Conservation (phyloP, 2,329 filamentous ascomycete species). For the Fusarium lyarnte region DNA sequence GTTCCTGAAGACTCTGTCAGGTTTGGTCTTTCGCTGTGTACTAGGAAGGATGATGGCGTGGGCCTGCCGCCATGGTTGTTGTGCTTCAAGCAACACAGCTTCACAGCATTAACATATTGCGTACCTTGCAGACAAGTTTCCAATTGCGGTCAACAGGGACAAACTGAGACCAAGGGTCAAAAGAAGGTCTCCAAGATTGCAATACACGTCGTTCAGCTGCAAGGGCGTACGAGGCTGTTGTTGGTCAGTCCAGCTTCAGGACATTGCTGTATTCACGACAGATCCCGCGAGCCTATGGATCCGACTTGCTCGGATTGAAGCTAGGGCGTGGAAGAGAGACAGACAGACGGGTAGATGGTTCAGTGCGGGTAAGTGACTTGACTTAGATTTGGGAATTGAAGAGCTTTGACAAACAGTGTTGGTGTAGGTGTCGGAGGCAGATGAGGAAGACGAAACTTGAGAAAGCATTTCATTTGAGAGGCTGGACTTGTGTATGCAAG, state of each 20-base stretch:
- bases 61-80: conserved; percentile 13
- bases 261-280: conserved; percentile 14
- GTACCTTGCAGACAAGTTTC: conserved; percentile 24
- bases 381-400: conserved; percentile 44
- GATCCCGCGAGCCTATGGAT: conserved; percentile 16
- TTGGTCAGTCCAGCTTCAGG: conserved; percentile 34
- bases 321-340: conserved; percentile 31
- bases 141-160: conserved; percentile 24
- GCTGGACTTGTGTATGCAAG: conserved; percentile 46
- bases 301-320: conserved; percentile 11
- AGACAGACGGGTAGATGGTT: conserved; percentile 35
- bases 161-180: conserved; percentile 33
- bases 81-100: conserved; percentile 1
- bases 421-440: conserved; percentile 38
- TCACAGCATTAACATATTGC: conserved; percentile 15
- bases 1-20: conserved; percentile 28
- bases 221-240: conserved; percentile 34
- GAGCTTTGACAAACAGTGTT: conserved; percentile 41
- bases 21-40: background rate
- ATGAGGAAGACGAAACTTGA: conserved; percentile 42
- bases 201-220: conserved; percentile 25
- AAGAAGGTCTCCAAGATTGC: conserved; percentile 21
- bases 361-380: conserved; percentile 37
- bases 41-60: background rate
- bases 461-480: conserved; percentile 49